Evolutionary conservation across 139 green algal genomes (phyloP).

Genomic region (Picochlorum sp.): DNA sequence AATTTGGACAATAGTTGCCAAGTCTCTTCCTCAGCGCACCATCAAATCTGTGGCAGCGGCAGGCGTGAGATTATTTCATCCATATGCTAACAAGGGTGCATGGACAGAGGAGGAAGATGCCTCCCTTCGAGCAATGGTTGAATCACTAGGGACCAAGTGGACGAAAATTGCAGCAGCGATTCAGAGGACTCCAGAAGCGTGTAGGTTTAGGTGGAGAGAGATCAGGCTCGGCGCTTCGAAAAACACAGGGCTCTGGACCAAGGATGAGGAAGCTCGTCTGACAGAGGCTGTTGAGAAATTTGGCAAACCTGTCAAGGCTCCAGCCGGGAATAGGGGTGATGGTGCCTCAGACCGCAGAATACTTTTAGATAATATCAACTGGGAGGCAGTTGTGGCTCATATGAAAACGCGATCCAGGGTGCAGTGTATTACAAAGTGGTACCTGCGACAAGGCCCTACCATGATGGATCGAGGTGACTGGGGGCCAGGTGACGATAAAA

Average conservation of each 20-base stretch:
- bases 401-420: conserved; percentile 30
- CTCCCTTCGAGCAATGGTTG: conserved; percentile 41
- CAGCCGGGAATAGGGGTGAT: not conserved
- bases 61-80: conserved; percentile 46
- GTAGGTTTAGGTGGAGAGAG: conserved; percentile 40
- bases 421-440: conserved; percentile 50
- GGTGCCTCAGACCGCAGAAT: conserved; percentile 16
- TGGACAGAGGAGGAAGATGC: conserved; percentile 49
- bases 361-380: conserved; percentile 59
- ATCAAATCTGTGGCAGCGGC: conserved; percentile 50
- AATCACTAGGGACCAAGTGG: conserved; percentile 41
- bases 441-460: conserved; percentile 35
- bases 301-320: not conserved
- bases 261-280: conserved; percentile 36
- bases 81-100: conserved; percentile 32
- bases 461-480: conserved; percentile 59
- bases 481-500: conserved; percentile 54
- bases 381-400: conserved; percentile 33
- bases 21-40: conserved; percentile 51
- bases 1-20: conserved; percentile 28
- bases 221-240: conserved; percentile 15
- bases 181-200: conserved; percentile 39
- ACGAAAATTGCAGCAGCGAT: conserved; percentile 42
- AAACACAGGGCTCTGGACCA: conserved; percentile 19
- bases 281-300: conserved; percentile 21